Conservation (phyloP, 164 flowering plant genomes). For the Santalum album region DNA sequence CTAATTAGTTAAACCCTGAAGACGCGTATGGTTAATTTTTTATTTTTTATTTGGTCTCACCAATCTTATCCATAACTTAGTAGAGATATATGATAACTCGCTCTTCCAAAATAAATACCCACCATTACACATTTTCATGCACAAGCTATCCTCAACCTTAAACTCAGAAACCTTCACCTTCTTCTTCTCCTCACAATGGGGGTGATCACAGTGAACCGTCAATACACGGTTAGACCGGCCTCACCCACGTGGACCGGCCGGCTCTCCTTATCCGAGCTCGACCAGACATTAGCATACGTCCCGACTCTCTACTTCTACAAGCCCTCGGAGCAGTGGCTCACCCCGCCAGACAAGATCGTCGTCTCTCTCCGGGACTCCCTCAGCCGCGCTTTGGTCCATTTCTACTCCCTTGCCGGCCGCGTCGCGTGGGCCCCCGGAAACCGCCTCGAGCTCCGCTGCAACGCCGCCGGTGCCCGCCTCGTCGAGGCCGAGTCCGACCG, state of each 20-base stretch:
- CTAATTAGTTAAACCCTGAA: too few relatives aligned
- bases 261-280: conserved; percentile 12
- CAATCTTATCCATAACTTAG: too few relatives aligned
- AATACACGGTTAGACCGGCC: conserved; percentile 9
- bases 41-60: too few relatives aligned
- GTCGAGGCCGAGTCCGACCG: conserved; percentile 9
- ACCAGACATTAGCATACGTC: conserved; percentile 13
- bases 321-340: not conserved
- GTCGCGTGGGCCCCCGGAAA: not conserved
- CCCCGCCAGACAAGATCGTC: not conserved
- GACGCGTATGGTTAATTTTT: too few relatives aligned
- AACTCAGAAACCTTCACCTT: too few relatives aligned
- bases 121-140: too few relatives aligned
- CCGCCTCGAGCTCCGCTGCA: conserved; percentile 17
- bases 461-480: conserved; percentile 13
- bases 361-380: conserved; percentile 10
- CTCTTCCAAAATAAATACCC: too few relatives aligned
- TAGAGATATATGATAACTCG: too few relatives aligned
- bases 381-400: conserved; percentile 9
- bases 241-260: conserved; percentile 5
- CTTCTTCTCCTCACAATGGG: not conserved
- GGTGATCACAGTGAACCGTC: conserved; percentile 5
- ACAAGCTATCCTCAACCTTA: too few relatives aligned
- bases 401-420: conserved; percentile 18
- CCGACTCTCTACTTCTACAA: conserved; percentile 11